Percentiles rank a stretch among this genome's conserved stretches.
Evolutionary conservation across 1,139 yeast genomes (phyloP).

Genomic region (Zygosaccharomyces pseudobailii): DNA sequence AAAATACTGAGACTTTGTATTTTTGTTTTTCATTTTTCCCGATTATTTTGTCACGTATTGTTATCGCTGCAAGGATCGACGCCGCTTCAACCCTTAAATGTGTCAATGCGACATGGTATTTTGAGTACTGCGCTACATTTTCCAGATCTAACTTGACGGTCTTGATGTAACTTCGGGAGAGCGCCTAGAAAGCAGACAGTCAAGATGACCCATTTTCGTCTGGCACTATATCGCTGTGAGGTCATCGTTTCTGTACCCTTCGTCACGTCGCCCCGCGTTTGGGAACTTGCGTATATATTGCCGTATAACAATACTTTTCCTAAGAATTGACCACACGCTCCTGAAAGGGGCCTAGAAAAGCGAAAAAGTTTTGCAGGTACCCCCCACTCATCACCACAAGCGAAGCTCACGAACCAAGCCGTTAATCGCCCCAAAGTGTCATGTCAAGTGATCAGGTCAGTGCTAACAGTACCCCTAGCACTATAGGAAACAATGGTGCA

Average conservation of each 20-base stretch:
- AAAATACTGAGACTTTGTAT: no score
- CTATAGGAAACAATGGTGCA: neutral
- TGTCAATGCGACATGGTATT: neutral
- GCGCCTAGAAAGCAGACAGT: no score
- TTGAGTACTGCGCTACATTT: neutral
- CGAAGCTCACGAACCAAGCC: neutral
- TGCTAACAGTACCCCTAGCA: neutral
- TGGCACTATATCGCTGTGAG: no score
- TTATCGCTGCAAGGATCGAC: neutral
- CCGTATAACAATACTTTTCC: neutral
- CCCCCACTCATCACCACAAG: neutral
- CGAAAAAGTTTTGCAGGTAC: slow-evolving; percentile 1
- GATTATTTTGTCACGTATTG: neutral
- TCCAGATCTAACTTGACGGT: no score
- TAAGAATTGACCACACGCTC: neutral
- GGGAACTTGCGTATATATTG: neutral
- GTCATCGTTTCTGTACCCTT: no score
- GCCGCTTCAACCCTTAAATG: neutral
- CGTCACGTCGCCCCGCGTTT: neutral
- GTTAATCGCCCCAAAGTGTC: neutral
- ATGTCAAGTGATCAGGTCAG: neutral
- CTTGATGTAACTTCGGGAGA: no score
- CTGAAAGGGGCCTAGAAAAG: neutral
- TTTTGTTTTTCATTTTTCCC: neutral
- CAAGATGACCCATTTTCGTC: no score